phyloP scores from a whole-genome alignment of 331 rosid species.

The Quercus tomentella region DNA sequence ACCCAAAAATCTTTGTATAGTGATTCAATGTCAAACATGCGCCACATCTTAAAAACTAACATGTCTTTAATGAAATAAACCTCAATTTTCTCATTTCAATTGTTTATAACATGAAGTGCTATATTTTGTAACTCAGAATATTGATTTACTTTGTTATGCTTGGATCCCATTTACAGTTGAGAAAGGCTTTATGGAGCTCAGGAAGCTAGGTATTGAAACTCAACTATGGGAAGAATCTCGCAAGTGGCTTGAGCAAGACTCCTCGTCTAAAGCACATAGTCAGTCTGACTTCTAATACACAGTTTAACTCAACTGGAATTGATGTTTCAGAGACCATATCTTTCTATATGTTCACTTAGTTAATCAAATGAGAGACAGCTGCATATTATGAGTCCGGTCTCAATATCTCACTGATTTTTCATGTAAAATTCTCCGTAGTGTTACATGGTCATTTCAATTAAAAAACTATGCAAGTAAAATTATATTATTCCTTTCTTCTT shows the following conservation, averaged over 20 bases:
- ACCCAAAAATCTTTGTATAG: neutral
- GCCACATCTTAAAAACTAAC: neutral
- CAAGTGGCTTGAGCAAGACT: slow-evolving; percentile 50
- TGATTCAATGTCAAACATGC: neutral
- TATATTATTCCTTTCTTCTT: no score
- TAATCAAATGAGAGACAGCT: neutral
- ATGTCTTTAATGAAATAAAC: neutral
- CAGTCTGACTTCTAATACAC: slow-evolving; percentile 51
- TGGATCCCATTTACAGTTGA: slow-evolving; percentile 51
- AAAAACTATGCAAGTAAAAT: no score
- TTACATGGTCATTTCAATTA: neutral
- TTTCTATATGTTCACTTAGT: neutral
- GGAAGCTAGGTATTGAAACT: slow-evolving; percentile 72
- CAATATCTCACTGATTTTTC: neutral
- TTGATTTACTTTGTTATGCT: neutral
- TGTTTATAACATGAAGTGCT: neutral
- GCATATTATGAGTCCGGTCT: neutral
- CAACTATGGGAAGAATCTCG: slow-evolving; percentile 87
- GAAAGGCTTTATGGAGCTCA: slow-evolving; percentile 66
- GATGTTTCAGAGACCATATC: neutral
- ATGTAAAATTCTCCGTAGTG: neutral
- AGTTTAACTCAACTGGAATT: neutral
- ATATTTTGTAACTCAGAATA: neutral
- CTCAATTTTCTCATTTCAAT: neutral
- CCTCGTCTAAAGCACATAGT: slow-evolving; percentile 17